Evolutionary conservation across 1,139 yeast species (phyloP).

Genomic region (Sugiyamaella xylanicola): DNA sequence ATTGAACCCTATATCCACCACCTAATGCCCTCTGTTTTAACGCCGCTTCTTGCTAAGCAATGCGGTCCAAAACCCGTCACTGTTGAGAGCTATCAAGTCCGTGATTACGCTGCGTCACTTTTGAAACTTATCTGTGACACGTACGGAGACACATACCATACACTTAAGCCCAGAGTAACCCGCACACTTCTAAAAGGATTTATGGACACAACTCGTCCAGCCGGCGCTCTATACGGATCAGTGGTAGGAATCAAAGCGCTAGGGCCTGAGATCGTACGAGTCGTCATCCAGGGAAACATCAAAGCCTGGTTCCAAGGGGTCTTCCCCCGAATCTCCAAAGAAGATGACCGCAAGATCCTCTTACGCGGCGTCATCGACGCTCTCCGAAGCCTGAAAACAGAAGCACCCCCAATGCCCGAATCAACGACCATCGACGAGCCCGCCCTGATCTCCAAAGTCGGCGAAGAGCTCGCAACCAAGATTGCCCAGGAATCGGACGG

Average conservation of each 20-base stretch:
- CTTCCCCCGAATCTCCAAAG: conserved; percentile 34
- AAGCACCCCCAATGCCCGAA: conserved; percentile 29
- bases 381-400: conserved; percentile 35
- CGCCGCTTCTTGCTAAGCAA: conserved; percentile 83
- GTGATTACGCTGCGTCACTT: conserved; percentile 87
- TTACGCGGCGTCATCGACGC: conserved; percentile 40
- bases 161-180: conserved; percentile 91
- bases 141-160: conserved; percentile 85
- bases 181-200: conserved; percentile 90
- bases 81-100: conserved; percentile 48
- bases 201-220: conserved; percentile 73
- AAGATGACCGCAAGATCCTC: conserved; percentile 32
- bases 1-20: conserved; percentile 97
- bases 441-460: conserved; percentile 60
- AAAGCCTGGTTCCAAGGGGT: conserved; percentile 63
- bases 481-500: conserved; percentile 59
- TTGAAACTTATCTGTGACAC: conserved; percentile 73
- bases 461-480: conserved; percentile 56
- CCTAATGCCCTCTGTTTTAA: conserved; percentile 90
- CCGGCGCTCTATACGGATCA: conserved; percentile 93
- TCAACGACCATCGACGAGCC: conserved; percentile 41
- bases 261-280: conserved; percentile 87
- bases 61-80: conserved; percentile 60
- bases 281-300: conserved; percentile 80
- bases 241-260: conserved; percentile 79